phyloP scores from a whole-genome alignment of 306 rosid species.

The Fragaria nilgerrensis region DNA sequence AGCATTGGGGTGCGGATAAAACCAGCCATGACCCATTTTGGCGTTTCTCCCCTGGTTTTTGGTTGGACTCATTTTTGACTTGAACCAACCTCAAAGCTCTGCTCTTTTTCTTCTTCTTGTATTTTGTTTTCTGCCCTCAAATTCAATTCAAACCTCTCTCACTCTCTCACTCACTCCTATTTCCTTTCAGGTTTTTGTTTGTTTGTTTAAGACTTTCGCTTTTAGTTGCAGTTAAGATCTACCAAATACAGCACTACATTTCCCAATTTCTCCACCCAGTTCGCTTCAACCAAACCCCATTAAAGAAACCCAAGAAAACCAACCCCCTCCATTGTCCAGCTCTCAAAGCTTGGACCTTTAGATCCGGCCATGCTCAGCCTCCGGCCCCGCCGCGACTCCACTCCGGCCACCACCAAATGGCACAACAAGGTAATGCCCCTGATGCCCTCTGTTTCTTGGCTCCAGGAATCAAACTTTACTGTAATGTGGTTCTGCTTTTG shows the following conservation, averaged over 20 bases:
- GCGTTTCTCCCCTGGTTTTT: constrained; percentile 29
- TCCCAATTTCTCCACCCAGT: neutral
- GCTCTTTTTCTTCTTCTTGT: neutral
- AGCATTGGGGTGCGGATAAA: constrained; percentile 46
- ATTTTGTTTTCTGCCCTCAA: neutral
- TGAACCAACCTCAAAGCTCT: constrained; percentile 2
- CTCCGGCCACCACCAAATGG: constrained; percentile 85
- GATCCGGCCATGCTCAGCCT: constrained; percentile 92
- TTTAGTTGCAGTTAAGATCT: constrained; percentile 60
- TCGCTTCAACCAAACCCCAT: neutral
- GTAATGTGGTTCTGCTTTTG: neutral
- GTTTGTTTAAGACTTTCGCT: constrained; percentile 12
- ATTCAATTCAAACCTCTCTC: constrained; percentile 4
- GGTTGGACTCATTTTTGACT: constrained; percentile 65
- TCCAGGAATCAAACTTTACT: neutral
- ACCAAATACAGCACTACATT: constrained; percentile 45
- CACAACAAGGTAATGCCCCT: constrained; percentile 67
- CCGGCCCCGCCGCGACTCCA: constrained; percentile 89
- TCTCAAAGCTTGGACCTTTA: constrained; percentile 52
- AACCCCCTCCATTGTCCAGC: constrained; percentile 10
- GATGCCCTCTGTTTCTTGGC: neutral
- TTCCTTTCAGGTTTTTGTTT: neutral
- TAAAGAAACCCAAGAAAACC: neutral
- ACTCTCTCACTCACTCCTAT: neutral
- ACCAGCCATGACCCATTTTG: constrained; percentile 31